These are phyloP conservation scores for Trichosporon inkin DNA, from an alignment of 1,284 basidiomycete species.

Conservation along the genomic window DNA sequence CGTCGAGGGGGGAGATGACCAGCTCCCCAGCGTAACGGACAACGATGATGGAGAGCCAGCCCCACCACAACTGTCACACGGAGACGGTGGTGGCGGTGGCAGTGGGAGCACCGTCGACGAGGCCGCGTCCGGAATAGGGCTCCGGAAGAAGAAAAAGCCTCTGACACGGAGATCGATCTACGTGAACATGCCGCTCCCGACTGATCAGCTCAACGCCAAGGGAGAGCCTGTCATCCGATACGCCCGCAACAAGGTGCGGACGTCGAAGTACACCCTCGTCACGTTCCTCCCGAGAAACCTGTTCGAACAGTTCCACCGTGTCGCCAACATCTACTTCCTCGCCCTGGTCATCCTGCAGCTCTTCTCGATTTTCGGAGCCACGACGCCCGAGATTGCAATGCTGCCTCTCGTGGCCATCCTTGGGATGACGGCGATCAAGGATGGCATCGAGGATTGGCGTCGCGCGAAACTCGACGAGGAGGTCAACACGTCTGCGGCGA, in stretches of 20 bases:
- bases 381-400: slow-evolving; percentile 75
- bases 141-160: slow-evolving; percentile 20
- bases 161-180: slow-evolving; percentile 67
- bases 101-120: neutral
- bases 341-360: slow-evolving; percentile 79
- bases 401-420: slow-evolving; percentile 86
- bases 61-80: neutral
- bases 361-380: slow-evolving; percentile 85
- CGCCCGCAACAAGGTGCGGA: slow-evolving; percentile 89
- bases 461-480: slow-evolving; percentile 80
- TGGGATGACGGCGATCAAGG: slow-evolving; percentile 85
- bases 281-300: slow-evolving; percentile 94
- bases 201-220: slow-evolving; percentile 35
- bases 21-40: neutral
- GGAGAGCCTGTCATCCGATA: slow-evolving; percentile 77
- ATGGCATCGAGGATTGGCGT: slow-evolving; percentile 90
- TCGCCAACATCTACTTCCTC: slow-evolving; percentile 92
- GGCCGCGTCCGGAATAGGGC: neutral
- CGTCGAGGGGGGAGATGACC: neutral
- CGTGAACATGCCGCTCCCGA: slow-evolving; percentile 58
- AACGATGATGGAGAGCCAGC: slow-evolving; percentile 7
- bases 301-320: slow-evolving; percentile 81
- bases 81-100: neutral
- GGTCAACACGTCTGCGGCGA: slow-evolving; percentile 47
- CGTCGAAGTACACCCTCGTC: slow-evolving; percentile 85